These are phyloP conservation scores for Trichoderma koningii DNA, from an alignment of 2,329 filamentous ascomycete species.

Conservation along the genomic window DNA sequence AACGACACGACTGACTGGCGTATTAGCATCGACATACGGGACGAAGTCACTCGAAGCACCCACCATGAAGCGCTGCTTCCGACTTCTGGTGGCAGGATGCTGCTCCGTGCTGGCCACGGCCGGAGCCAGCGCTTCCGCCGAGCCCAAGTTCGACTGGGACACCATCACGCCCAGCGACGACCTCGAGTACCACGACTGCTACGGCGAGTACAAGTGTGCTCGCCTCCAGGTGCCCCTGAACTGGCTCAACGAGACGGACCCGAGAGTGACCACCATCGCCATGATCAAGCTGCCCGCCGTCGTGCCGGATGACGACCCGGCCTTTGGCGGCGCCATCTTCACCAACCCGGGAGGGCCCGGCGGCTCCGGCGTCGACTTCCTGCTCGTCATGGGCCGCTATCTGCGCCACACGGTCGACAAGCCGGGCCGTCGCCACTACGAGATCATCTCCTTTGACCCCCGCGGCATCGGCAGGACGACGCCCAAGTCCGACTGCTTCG, in stretches of 20 bases:
- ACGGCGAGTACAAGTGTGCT: conserved; percentile 44
- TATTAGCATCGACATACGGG: neutral
- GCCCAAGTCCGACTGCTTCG: conserved; percentile 46
- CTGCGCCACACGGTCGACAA: conserved; percentile 38
- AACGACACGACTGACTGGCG: neutral
- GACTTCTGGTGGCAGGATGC: conserved; percentile 36
- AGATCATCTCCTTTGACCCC: conserved; percentile 49
- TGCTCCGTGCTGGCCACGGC: conserved; percentile 55
- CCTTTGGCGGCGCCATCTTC: conserved; percentile 48
- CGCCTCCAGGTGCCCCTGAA: conserved; percentile 48
- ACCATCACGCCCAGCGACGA: conserved; percentile 39
- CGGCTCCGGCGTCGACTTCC: conserved; percentile 42
- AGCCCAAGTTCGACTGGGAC: conserved; percentile 41
- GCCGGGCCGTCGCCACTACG: conserved; percentile 41
- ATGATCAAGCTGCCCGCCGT: conserved; percentile 45
- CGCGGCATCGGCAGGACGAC: conserved; percentile 45
- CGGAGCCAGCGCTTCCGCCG: neutral
- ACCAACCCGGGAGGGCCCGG: conserved; percentile 51
- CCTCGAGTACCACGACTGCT: conserved; percentile 46
- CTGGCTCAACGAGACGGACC: conserved; percentile 41
- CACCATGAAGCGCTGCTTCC: conserved; percentile 16
- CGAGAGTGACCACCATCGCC: conserved; percentile 43
- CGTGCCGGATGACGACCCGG: conserved; percentile 42
- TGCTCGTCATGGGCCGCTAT: conserved; percentile 34
- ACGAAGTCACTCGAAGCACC: neutral